Evolutionary conservation across 257 asterid genomes (phyloP).

Genomic region (Solanum arcanum): DNA sequence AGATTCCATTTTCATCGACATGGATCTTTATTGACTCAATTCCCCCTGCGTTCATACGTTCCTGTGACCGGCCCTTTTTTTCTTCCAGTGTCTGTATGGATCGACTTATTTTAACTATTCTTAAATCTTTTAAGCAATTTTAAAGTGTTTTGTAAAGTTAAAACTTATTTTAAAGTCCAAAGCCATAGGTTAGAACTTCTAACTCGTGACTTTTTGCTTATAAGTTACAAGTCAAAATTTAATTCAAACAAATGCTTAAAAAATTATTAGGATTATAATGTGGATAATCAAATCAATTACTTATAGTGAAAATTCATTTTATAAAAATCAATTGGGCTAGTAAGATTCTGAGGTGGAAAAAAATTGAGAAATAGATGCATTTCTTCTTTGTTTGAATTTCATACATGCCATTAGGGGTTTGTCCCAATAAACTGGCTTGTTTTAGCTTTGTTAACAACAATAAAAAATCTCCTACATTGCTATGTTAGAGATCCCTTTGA

Average conservation of each 20-base stretch:
- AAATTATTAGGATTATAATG: not conserved
- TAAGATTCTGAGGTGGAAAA: not conserved
- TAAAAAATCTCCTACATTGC: not conserved
- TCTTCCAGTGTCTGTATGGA: too few relatives aligned
- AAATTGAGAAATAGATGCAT: not conserved
- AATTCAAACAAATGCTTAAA: too few relatives aligned
- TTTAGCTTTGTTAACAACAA: not conserved
- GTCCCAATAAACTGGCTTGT: conserved; percentile 11
- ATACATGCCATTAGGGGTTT: conserved; percentile 12
- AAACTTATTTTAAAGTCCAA: too few relatives aligned
- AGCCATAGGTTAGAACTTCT: too few relatives aligned
- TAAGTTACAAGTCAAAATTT: too few relatives aligned
- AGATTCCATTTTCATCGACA: not conserved
- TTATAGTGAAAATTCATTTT: not conserved
- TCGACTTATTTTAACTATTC: too few relatives aligned
- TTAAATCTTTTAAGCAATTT: too few relatives aligned
- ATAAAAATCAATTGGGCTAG: not conserved
- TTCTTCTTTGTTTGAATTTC: not conserved
- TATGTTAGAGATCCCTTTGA: not conserved
- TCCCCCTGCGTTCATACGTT: not conserved
- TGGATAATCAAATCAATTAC: not conserved
- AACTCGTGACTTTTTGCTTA: too few relatives aligned
- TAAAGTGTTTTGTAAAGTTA: too few relatives aligned
- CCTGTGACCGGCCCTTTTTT: not conserved
- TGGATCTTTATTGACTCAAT: not conserved